Conservation (phyloP, 1,284 basidiomycete species). For the Fomitopsis pinicola region DNA sequence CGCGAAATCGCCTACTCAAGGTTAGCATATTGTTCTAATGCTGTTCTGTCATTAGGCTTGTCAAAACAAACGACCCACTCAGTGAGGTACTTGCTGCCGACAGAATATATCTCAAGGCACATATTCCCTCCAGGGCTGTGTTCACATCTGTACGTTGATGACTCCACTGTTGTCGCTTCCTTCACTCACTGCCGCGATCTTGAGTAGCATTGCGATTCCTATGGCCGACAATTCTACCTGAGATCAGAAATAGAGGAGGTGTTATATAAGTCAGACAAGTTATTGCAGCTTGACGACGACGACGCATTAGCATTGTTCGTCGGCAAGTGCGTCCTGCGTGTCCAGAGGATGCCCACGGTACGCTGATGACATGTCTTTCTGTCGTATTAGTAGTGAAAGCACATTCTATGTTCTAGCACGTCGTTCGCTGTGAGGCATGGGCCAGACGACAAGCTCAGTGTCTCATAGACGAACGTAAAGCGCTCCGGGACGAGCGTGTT, state of each 20-base stretch:
- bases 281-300: background rate
- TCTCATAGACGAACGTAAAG: background rate
- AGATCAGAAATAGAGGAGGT: background rate
- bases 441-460: background rate
- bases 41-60: too few relatives aligned
- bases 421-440: background rate
- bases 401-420: background rate
- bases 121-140: too few relatives aligned
- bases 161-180: too few relatives aligned
- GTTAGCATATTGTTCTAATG: background rate
- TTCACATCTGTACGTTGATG: too few relatives aligned
- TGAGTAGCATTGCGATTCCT: too few relatives aligned
- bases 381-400: background rate
- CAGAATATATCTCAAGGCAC: too few relatives aligned
- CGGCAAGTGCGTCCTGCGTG: background rate
- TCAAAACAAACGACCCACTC: too few relatives aligned
- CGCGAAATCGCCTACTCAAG: background rate
- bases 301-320: background rate
- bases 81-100: too few relatives aligned
- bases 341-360: background rate
- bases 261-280: background rate
- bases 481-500: background rate
- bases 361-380: background rate
- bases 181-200: too few relatives aligned
- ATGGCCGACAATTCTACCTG: background rate